Evolutionary conservation across 805 yeast species (phyloP).

Genomic region (Cyberlindnera nakhonratchasimensis): DNA sequence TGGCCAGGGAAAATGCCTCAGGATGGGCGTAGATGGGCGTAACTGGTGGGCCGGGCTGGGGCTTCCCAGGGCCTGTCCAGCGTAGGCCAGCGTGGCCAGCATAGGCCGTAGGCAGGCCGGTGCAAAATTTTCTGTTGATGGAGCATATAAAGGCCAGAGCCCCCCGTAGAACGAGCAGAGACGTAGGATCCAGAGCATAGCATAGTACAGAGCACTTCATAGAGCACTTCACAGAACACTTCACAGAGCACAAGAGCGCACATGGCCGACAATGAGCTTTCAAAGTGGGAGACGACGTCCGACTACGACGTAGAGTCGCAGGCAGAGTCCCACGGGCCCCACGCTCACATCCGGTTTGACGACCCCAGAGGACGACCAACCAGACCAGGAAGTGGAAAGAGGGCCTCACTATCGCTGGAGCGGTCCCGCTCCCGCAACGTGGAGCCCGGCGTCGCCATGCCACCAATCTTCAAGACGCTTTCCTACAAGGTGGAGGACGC

Average conservation of each 20-base stretch:
- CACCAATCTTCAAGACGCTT: constrained; percentile 37
- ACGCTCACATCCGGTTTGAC: constrained; percentile 6
- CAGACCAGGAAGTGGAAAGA: background rate
- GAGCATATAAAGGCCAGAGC: too few relatives aligned
- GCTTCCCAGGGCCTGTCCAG: too few relatives aligned
- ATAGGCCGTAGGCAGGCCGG: too few relatives aligned
- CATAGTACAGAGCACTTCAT: too few relatives aligned
- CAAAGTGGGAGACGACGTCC: constrained; percentile 9
- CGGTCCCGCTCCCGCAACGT: constrained; percentile 10
- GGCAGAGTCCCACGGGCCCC: background rate
- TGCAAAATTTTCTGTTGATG: background rate
- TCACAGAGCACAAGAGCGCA: too few relatives aligned
- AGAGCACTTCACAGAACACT: too few relatives aligned
- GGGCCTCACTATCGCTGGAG: constrained; percentile 9
- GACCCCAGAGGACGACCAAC: background rate
- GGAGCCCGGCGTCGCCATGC: constrained; percentile 32
- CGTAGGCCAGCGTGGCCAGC: too few relatives aligned
- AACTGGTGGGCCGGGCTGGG: background rate
- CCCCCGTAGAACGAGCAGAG: too few relatives aligned
- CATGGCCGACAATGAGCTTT: too few relatives aligned
- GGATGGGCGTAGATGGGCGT: background rate
- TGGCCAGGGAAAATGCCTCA: constrained; percentile 11
- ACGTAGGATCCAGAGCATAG: too few relatives aligned
- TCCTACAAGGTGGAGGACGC: constrained; percentile 35
- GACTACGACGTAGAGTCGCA: constrained; percentile 9